Evolutionary conservation across 73 alveolate genomes (phyloP).

Genomic region (Urostyla sp.): DNA sequence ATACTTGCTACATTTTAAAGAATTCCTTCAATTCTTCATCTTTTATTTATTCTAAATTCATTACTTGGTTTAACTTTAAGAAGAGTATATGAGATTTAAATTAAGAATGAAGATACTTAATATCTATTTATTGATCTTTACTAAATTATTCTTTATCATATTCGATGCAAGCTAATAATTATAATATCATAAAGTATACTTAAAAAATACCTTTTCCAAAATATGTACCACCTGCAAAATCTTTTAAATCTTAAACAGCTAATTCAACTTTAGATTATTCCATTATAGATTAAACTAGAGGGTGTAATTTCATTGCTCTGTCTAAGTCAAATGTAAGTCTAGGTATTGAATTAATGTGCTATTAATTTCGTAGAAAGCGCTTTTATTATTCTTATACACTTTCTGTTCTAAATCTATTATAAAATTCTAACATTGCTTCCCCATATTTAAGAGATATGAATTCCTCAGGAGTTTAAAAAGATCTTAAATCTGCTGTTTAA

Average conservation of each 20-base stretch:
- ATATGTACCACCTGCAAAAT: slow-evolving; percentile 23
- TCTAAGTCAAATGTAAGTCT: slow-evolving; percentile 46
- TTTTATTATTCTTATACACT: slow-evolving; percentile 13
- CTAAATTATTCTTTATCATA: neutral
- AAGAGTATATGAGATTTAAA: slow-evolving; percentile 9
- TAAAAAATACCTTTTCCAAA: slow-evolving; percentile 44
- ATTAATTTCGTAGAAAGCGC: slow-evolving; percentile 1
- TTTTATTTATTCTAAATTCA: neutral
- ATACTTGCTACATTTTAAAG: slow-evolving; percentile 21
- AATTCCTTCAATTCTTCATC: slow-evolving; percentile 6
- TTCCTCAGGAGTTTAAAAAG: too few relatives aligned
- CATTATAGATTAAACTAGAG: neutral
- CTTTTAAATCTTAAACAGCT: slow-evolving; percentile 44
- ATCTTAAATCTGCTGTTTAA: too few relatives aligned
- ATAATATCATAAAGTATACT: slow-evolving; percentile 7
- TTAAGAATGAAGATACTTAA: neutral
- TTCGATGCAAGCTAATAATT: neutral
- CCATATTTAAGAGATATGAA: too few relatives aligned
- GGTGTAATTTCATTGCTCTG: neutral
- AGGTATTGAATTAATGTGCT: slow-evolving; percentile 21
- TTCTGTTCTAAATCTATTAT: neutral
- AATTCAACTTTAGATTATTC: slow-evolving; percentile 2
- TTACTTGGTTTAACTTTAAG: slow-evolving; percentile 3
- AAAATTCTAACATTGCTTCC: neutral
- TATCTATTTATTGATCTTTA: neutral